Percentiles rank a stretch among this genome's conserved stretches.
Conservation (phyloP, 1,284 basidiomycete genomes). For the Ganoderma multipileum region DNA sequence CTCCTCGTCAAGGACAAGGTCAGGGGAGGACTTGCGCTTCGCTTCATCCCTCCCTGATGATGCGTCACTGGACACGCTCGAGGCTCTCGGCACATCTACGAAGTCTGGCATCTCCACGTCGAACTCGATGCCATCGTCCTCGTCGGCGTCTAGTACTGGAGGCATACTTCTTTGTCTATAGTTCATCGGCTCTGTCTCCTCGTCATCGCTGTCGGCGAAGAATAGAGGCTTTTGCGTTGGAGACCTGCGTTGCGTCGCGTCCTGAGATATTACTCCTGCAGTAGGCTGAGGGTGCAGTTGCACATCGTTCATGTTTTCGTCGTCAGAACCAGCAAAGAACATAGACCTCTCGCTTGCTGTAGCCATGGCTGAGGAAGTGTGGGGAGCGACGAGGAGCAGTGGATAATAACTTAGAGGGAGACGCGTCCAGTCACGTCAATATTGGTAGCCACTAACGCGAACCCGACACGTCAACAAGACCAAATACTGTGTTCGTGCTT, state of each 20-base stretch:
- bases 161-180: constrained; percentile 1
- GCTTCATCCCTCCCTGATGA: constrained; percentile 35
- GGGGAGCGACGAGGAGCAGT: constrained; percentile 3
- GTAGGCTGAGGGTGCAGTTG: neutral
- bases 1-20: neutral
- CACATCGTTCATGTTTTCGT: constrained; percentile 34
- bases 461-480: constrained; percentile 27
- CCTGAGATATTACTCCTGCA: constrained; percentile 20
- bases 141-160: constrained; percentile 5
- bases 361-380: constrained; percentile 11
- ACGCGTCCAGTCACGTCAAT: constrained; percentile 26
- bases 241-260: constrained; percentile 9
- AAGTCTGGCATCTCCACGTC: constrained; percentile 45
- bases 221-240: constrained; percentile 50
- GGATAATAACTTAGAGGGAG: constrained; percentile 4
- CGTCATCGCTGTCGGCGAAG: constrained; percentile 66
- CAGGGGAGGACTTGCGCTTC: constrained; percentile 1
- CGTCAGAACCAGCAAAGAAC: constrained; percentile 49
- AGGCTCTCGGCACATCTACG: constrained; percentile 43
- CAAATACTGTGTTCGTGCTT: constrained; percentile 12
- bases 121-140: constrained; percentile 55
- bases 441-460: constrained; percentile 39
- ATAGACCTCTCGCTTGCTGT: constrained; percentile 26
- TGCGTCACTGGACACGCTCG: constrained; percentile 47
- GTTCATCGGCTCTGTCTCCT: constrained; percentile 43